Evolutionary conservation across 192 early-diverging fungal genomes (phyloP).

Genomic region (Coemansia sp.): DNA sequence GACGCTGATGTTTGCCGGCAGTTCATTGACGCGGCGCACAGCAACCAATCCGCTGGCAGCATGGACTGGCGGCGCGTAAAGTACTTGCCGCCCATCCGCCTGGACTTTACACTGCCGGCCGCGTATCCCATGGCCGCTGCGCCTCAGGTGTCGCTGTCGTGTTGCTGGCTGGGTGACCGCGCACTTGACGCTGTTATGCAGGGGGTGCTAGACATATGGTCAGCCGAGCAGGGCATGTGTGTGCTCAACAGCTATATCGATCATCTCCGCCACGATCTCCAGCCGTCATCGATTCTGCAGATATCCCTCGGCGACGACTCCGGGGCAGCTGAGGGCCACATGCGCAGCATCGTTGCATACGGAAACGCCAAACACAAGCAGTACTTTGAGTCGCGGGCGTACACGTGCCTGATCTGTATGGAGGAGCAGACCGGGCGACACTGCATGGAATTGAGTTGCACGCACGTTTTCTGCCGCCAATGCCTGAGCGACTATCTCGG

Average conservation of each 20-base stretch:
- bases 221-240: background rate
- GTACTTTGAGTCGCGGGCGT: slow-evolving; percentile 10
- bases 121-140: background rate
- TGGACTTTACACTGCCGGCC: background rate
- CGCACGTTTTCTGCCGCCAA: slow-evolving; percentile 9
- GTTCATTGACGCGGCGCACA: background rate
- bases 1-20: background rate
- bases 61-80: background rate
- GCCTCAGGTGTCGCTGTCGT: background rate
- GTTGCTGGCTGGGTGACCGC: background rate
- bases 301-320: background rate
- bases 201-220: background rate
- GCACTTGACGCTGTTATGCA: background rate
- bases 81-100: background rate
- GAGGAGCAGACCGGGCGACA: slow-evolving; percentile 26
- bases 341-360: background rate
- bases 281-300: background rate
- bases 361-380: background rate
- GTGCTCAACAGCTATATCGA: background rate
- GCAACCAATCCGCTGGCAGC: too few relatives aligned
- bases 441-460: slow-evolving; percentile 21
- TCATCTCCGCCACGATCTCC: background rate
- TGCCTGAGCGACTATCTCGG: slow-evolving; percentile 15
- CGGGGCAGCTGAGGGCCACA: background rate
- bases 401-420: slow-evolving; percentile 21